Conservation (phyloP, 176 grass and related monocot species). For the Carex pumila region DNA sequence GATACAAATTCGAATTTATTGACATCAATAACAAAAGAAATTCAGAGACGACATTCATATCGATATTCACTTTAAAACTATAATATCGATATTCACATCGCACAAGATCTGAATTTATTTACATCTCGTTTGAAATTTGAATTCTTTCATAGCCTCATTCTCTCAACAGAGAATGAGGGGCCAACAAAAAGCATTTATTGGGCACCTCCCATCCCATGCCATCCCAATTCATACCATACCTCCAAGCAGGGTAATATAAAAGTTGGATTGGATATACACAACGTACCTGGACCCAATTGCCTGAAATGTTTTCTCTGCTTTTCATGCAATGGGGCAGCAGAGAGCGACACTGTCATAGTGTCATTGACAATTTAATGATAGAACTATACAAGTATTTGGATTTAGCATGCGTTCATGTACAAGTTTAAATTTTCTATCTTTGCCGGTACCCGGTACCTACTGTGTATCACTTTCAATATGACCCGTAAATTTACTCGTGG, state of each 20-base stretch:
- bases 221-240: neutral
- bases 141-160: neutral
- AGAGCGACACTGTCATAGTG: neutral
- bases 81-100: no score
- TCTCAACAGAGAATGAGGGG: neutral
- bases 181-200: neutral
- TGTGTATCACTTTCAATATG: neutral
- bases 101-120: no score
- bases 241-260: neutral
- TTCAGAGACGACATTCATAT: no score
- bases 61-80: no score
- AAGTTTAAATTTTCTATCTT: neutral
- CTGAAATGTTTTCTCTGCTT: neutral
- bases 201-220: neutral
- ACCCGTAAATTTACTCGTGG: neutral
- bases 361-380: neutral
- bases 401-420: neutral
- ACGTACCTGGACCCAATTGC: neutral
- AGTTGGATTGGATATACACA: neutral
- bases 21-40: neutral
- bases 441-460: neutral
- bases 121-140: constrained; percentile 14
- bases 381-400: neutral
- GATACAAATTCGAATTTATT: no score
- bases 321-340: neutral